A percentile compares a stretch with the other conserved stretches of the same genome.
These are phyloP conservation scores for Erysimum pusillum DNA, from an alignment of 441 rosid species.

Conservation along the genomic window DNA sequence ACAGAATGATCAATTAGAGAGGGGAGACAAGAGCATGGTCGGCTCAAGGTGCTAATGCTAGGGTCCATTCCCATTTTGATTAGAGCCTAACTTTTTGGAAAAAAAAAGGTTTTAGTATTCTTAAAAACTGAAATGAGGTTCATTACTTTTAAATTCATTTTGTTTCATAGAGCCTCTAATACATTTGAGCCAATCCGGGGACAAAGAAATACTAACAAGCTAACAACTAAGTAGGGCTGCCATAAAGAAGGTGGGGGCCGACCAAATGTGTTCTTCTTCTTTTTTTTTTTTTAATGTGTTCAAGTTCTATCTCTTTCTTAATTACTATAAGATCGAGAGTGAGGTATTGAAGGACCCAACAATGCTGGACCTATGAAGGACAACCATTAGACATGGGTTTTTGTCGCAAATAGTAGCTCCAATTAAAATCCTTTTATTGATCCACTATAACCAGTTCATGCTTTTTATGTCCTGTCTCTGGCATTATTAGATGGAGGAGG, in stretches of 20 bases:
- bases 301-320: slow-evolving; percentile 36
- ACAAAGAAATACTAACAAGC: slow-evolving; percentile 11
- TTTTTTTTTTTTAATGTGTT: slow-evolving; percentile 1
- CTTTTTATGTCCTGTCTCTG: slow-evolving; percentile 39
- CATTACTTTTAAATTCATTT: neutral
- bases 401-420: slow-evolving; percentile 44
- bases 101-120: neutral
- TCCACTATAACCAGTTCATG: slow-evolving; percentile 43
- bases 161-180: neutral
- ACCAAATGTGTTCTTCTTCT: slow-evolving; percentile 31
- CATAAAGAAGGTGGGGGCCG: slow-evolving; percentile 36
- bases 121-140: neutral
- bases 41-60: slow-evolving; percentile 20
- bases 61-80: slow-evolving; percentile 3
- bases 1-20: slow-evolving; percentile 17
- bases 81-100: neutral
- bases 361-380: slow-evolving; percentile 33
- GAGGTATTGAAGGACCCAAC: slow-evolving; percentile 42
- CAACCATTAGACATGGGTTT: slow-evolving; percentile 42
- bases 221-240: slow-evolving; percentile 34
- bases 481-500: slow-evolving; percentile 44
- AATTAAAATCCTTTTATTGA: slow-evolving; percentile 39
- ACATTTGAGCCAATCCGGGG: slow-evolving; percentile 23
- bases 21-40: slow-evolving; percentile 11
- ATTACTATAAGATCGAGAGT: neutral